Evolutionary conservation across 768 basidiomycete species (phyloP).

Genomic region (Leucosporidium scottii): DNA sequence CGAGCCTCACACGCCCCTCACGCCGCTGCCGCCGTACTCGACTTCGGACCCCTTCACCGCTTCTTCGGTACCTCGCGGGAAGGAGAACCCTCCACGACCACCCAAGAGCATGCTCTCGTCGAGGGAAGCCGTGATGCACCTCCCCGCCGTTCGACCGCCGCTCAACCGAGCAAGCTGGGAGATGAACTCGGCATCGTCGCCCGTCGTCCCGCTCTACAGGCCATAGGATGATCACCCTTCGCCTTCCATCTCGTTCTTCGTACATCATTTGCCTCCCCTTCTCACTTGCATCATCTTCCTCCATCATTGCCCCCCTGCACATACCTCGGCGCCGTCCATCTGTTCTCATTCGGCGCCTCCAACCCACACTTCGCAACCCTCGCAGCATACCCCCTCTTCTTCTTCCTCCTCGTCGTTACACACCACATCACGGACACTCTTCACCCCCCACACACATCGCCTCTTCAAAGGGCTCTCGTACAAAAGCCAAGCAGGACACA

Average conservation of each 20-base stretch:
- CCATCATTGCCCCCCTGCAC: too few relatives aligned
- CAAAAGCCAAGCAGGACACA: neutral
- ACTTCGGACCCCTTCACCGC: constrained; percentile 46
- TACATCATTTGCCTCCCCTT: neutral
- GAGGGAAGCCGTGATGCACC: neutral
- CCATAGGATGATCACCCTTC: constrained; percentile 7
- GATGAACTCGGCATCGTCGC: constrained; percentile 12
- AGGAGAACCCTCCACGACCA: constrained; percentile 15
- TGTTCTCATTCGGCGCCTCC: neutral
- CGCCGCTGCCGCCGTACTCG: constrained; percentile 21
- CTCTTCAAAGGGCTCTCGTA: neutral
- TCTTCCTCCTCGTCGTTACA: neutral
- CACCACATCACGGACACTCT: neutral
- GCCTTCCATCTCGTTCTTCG: neutral
- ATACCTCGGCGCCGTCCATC: neutral
- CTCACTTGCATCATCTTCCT: neutral
- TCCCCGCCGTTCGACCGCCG: constrained; percentile 5
- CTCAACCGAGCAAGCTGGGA: constrained; percentile 32
- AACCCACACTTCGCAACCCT: neutral
- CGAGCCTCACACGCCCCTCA: constrained; percentile 31
- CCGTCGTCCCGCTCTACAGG: neutral
- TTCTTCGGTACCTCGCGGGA: constrained; percentile 48
- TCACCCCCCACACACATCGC: neutral
- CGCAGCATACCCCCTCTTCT: neutral
- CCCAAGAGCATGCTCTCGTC: neutral